Evolutionary conservation across 1,284 basidiomycete genomes (phyloP), one percentile per base, ranked within the genome.

Genomic region (Ganoderma lucidum): DNA sequence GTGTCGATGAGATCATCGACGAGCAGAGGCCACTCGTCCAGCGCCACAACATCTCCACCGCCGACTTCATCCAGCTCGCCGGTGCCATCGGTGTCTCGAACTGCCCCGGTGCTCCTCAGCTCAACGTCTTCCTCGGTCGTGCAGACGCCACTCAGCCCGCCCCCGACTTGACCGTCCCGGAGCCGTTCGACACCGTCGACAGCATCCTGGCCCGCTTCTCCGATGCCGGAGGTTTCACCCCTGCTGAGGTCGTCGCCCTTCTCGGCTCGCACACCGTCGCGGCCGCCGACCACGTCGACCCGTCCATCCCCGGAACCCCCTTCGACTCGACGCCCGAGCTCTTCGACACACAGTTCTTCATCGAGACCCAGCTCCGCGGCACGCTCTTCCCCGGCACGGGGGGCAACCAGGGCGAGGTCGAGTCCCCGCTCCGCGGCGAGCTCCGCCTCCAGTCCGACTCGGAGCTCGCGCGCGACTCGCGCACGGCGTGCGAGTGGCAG

Each of bases 401-500:
- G 17, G 67, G 72, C 48, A 67, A 75, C 70, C 70, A 69, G 62
- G 75, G 75, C 55, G 73, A 75, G 63, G 73, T 73, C 56, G 70
- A 74, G 66, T 70, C 71, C 19, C 72, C 77, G 28, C 56, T 76
- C 30, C 60, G 28, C 8, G 76, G 77, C 35, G 78, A 75, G 70
- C 45, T 79, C 44, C 78, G 79, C 61, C 75, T 81, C 19, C 76
- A 73, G 66, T 80, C 78, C 48, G 79, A 80, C 73, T 73, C 68
- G n/a, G 70, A 71, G 71, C 72, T 75, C 51, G 73, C 75, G 14
- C 73, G 74, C 44, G 70, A 74, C 71, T 70, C 66, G 19, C 73
- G 77, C 64, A 79, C 78, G 9, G 71, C 76, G 19, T 80, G 79
- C 74, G 71, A 74, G 64, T 80, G 78, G 78, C 79, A 80, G 70